A percentile compares a stretch with the other conserved stretches of the same genome.
Conservation (phyloP, 2,329 filamentous ascomycete species). For the Emergomyces orientalis region DNA sequence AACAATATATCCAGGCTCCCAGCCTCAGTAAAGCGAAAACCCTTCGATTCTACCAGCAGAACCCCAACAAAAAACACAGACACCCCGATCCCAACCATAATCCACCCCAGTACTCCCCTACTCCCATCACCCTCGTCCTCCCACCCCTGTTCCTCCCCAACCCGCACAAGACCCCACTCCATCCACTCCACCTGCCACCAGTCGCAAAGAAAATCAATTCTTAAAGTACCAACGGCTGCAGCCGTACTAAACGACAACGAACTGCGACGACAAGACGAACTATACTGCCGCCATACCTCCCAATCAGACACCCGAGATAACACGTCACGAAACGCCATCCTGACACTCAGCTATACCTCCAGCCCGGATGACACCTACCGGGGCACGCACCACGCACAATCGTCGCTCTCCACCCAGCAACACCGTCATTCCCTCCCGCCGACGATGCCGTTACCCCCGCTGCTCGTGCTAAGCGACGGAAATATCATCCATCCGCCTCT, state of each 20-base stretch:
- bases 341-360: constrained; percentile 4
- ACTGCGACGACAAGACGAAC: background rate
- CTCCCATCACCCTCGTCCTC: background rate
- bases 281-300: background rate
- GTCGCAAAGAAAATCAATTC: background rate
- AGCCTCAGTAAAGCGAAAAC: background rate
- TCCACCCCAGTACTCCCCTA: constrained; percentile 2
- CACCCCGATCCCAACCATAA: constrained; percentile 1
- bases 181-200: no score
- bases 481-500: background rate
- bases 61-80: constrained; percentile 6
- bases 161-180: background rate
- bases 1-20: background rate
- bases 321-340: constrained; percentile 8
- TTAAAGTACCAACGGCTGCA: background rate
- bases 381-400: background rate
- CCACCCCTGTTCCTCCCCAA: background rate
- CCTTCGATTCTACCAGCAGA: background rate
- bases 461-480: background rate
- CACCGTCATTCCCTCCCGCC: background rate
- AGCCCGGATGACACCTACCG: background rate
- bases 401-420: background rate
- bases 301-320: constrained; percentile 7
- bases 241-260: background rate
- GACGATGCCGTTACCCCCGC: background rate